A percentile compares a stretch with the other conserved stretches of the same genome.
Evolutionary conservation across 257 asterid genomes (phyloP).

Genomic region (Ehretia macrophylla): DNA sequence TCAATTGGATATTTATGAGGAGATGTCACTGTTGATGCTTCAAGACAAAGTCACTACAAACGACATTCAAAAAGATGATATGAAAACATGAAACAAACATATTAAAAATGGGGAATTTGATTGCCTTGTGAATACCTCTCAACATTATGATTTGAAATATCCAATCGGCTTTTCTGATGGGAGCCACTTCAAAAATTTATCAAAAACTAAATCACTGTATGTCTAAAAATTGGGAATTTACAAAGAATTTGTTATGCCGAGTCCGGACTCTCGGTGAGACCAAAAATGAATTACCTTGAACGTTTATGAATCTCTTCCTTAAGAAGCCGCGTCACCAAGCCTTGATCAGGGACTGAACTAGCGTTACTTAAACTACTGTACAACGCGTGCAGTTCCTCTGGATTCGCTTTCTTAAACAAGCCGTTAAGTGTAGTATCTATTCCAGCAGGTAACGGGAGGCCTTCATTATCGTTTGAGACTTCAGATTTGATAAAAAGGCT

Average conservation of each 20-base stretch:
- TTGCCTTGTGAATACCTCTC: not conserved
- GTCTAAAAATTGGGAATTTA: conserved; percentile 44
- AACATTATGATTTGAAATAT: not conserved
- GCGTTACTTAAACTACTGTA: conserved; percentile 40
- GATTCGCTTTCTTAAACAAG: conserved; percentile 59
- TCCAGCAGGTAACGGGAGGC: conserved; percentile 9
- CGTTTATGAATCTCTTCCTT: conserved; percentile 52
- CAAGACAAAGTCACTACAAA: not conserved
- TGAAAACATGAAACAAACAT: not conserved
- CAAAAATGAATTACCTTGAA: conserved; percentile 16
- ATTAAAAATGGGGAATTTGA: not conserved
- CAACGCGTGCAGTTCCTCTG: conserved; percentile 66
- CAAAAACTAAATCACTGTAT: conserved; percentile 21
- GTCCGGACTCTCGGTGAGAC: conserved; percentile 16
- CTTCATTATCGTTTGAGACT: conserved; percentile 31
- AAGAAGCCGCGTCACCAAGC: conserved; percentile 53
- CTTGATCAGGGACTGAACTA: conserved; percentile 29
- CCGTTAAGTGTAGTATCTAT: not conserved
- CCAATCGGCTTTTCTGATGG: not conserved
- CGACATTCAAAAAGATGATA: not conserved
- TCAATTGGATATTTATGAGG: too few species aligned
- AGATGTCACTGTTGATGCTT: too few species aligned
- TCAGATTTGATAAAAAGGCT: conserved; percentile 45
- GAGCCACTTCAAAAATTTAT: conserved; percentile 25
- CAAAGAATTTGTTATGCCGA: conserved; percentile 23